Evolutionary conservation across 2,329 filamentous ascomycete genomes (phyloP), one percentile per base, ranked within the genome.

Genomic region (Colletotrichum gigasporum): DNA sequence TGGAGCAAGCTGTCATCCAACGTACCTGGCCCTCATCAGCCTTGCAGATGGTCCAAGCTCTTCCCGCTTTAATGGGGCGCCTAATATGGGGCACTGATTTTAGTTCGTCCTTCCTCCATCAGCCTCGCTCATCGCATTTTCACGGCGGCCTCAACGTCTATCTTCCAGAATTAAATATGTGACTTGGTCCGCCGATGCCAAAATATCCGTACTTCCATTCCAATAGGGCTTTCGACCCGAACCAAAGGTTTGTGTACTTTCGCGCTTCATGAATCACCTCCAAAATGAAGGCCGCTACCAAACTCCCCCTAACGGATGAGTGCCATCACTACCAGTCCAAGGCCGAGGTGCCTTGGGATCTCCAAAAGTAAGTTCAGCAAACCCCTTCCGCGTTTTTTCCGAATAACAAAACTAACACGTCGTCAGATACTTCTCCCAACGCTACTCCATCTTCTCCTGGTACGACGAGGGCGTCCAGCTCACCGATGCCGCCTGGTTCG

Each of bases 401-500:
- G n/a, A n/a, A 1, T 7, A 14, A 3, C 16, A 2, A 2, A 26
- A 54, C 41, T 57, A 18, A 51, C 18, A 11, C 3, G 2, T 16
- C 8, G 1, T 2, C 47, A 96, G 94, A 75, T 99, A 99, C 78
- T 99, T 93, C 87, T 85, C 90, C 14, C 94, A 98, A 73, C 88
- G 96, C 64, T 90, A 96, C 76, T 90, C 89, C 54, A 92, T 99
- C 69, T 99, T 97, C 79, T 90, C 90, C 14, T 86, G 85, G 70
- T 99, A 97, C 74, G 91, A 97, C 74, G 86, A 94, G 63, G 95
- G 94, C 58, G 86, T 99, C 69, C 91, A 89, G 82, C 88, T 99
- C 84, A 99, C 96, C 0, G 90, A 97, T 75, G 91, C 95, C 78
- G 91, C 94, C 56, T 99, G 96, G 96, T 99, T 96, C 75, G 96